Evolutionary conservation across 345 rosid genomes (phyloP).

Genomic region (Sisymbrium irio): DNA sequence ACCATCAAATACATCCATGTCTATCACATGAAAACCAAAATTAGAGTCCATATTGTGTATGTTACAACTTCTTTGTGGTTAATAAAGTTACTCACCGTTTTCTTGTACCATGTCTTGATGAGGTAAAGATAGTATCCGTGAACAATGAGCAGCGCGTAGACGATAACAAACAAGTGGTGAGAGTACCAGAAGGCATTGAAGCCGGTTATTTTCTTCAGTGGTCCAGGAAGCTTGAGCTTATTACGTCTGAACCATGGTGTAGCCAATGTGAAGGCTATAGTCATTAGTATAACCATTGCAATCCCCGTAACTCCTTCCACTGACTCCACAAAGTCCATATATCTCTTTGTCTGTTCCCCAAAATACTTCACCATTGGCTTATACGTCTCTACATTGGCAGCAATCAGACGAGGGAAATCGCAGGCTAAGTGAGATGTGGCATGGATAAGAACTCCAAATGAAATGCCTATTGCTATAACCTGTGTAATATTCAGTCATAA

Average conservation of each 20-base stretch:
- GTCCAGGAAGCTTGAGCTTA: slow-evolving; percentile 51
- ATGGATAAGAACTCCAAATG: slow-evolving; percentile 62
- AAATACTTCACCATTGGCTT: slow-evolving; percentile 57
- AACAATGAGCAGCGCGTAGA: slow-evolving; percentile 59
- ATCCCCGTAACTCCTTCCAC: slow-evolving; percentile 69
- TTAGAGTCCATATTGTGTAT: slow-evolving; percentile 4
- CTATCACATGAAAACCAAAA: slow-evolving; percentile 34
- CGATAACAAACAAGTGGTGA: slow-evolving; percentile 73
- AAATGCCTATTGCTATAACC: slow-evolving; percentile 68
- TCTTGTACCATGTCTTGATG: slow-evolving; percentile 55
- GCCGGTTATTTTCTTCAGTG: slow-evolving; percentile 68
- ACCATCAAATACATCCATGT: slow-evolving; percentile 82
- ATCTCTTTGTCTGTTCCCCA: slow-evolving; percentile 52
- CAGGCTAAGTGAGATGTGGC: slow-evolving; percentile 59
- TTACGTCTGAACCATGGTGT: slow-evolving; percentile 69
- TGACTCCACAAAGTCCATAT: slow-evolving; percentile 57
- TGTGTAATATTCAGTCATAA: slow-evolving; percentile 23
- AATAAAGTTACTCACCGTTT: slow-evolving; percentile 52
- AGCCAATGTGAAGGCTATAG: slow-evolving; percentile 76
- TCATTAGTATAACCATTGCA: slow-evolving; percentile 65
- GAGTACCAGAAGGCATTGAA: slow-evolving; percentile 91
- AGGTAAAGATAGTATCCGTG: slow-evolving; percentile 65
- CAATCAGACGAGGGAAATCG: slow-evolving; percentile 66
- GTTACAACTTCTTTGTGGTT: background rate
- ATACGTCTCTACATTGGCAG: slow-evolving; percentile 51